These are phyloP conservation scores for Eucalyptus sp. DNA, from an alignment of 345 rosid species.

Conservation along the genomic window DNA sequence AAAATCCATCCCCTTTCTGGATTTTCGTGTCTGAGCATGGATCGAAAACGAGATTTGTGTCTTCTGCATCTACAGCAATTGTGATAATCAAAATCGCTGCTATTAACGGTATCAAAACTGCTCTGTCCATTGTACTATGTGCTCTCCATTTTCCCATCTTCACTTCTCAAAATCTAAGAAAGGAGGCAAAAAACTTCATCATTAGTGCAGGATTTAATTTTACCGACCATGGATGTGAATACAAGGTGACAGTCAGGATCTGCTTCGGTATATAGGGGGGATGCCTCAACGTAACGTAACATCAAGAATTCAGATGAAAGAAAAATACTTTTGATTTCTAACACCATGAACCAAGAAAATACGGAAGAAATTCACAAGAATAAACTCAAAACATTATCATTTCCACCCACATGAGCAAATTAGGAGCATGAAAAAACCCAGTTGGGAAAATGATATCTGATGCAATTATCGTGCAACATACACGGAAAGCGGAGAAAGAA, in stretches of 20 bases:
- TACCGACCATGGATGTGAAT: neutral
- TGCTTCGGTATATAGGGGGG: neutral
- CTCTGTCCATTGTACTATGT: neutral
- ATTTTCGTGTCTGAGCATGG: conserved; percentile 65
- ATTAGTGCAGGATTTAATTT: neutral
- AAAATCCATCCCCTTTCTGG: conserved; percentile 66
- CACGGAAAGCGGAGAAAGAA: neutral
- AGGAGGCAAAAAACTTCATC: neutral
- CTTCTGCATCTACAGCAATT: conserved; percentile 19
- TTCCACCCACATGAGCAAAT: neutral
- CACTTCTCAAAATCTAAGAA: neutral
- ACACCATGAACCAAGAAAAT: neutral
- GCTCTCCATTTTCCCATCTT: neutral
- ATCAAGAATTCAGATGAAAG: neutral
- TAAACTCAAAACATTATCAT: neutral
- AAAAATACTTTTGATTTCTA: neutral
- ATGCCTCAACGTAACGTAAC: neutral
- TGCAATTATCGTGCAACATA: neutral
- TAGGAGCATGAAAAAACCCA: neutral
- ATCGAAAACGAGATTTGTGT: conserved; percentile 37
- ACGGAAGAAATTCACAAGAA: neutral
- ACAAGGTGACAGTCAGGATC: neutral
- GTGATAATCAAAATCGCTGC: neutral
- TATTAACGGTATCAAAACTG: neutral
- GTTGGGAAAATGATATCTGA: neutral